These are phyloP conservation scores for Mucor mucedo DNA, from an alignment of 371 early-diverging fungal genomes.

Conservation along the genomic window DNA sequence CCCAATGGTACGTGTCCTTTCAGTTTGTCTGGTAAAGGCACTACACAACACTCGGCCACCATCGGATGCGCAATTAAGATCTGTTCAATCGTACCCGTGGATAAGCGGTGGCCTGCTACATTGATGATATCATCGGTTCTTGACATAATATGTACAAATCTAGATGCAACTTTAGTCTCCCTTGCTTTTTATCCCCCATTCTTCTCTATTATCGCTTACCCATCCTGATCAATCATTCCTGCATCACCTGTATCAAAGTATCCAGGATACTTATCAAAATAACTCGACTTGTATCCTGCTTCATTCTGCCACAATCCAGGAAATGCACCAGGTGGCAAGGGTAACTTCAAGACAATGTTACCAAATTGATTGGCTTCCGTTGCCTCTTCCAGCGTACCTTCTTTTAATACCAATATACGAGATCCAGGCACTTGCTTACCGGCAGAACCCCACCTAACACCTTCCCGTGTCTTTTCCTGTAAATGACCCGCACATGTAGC, in stretches of 20 bases:
- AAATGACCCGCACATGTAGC: conserved; percentile 68
- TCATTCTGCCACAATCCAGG: conserved; percentile 77
- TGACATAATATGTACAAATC: conserved; percentile 79
- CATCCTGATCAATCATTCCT: conserved; percentile 78
- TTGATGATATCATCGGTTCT: conserved; percentile 95
- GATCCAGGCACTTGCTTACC: conserved; percentile 84
- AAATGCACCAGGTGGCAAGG: conserved; percentile 81
- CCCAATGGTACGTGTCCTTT: conserved; percentile 77
- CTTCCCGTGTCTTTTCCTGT: conserved; percentile 29
- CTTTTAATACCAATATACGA: conserved; percentile 65
- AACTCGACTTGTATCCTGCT: conserved; percentile 77
- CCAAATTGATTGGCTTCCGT: conserved; percentile 68
- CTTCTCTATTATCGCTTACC: conserved; percentile 33
- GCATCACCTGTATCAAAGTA: conserved; percentile 89
- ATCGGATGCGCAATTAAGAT: conserved; percentile 69
- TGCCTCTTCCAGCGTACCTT: conserved; percentile 54
- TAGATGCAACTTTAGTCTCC: background rate
- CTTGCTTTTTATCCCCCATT: background rate
- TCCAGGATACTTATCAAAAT: conserved; percentile 80
- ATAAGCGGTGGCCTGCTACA: conserved; percentile 89
- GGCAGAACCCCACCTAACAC: conserved; percentile 63
- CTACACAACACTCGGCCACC: conserved; percentile 83
- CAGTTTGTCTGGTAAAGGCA: conserved; percentile 66
- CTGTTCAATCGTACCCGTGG: conserved; percentile 93
- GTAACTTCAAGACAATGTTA: conserved; percentile 79